Evolutionary conservation across 352 stramenopile genomes (phyloP).

Genomic region (Phytophthora pini): DNA sequence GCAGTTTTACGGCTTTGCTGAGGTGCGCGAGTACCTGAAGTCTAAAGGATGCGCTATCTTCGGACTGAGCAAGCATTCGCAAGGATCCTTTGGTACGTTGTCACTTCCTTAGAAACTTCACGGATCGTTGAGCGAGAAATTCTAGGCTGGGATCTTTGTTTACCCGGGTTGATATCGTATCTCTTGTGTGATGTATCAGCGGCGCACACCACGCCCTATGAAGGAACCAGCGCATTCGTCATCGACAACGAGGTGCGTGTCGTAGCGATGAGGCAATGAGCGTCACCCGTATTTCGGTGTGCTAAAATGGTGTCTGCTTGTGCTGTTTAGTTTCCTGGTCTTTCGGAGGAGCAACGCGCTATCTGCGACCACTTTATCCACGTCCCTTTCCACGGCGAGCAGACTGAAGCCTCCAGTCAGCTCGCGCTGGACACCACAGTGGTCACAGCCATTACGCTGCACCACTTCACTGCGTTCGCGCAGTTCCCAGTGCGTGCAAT

Average conservation of each 20-base stretch:
- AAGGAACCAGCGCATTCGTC: constrained; percentile 71
- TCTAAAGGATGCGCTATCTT: constrained; percentile 64
- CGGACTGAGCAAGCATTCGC: constrained; percentile 44
- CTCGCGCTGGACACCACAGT: constrained; percentile 71
- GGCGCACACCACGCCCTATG: constrained; percentile 54
- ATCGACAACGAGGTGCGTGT: constrained; percentile 72
- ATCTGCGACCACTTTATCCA: constrained; percentile 78
- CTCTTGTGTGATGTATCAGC: constrained; percentile 39
- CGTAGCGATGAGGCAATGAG: background rate
- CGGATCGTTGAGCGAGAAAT: constrained; percentile 4
- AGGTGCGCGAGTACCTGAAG: constrained; percentile 67
- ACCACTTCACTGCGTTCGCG: constrained; percentile 71
- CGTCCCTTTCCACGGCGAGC: constrained; percentile 57
- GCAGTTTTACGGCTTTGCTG: constrained; percentile 72
- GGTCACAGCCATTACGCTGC: constrained; percentile 66
- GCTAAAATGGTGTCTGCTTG: background rate
- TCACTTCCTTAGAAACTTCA: constrained; percentile 4
- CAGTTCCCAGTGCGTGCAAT: constrained; percentile 65
- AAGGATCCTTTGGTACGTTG: constrained; percentile 36
- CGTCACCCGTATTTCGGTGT: background rate
- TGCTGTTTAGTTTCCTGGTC: constrained; percentile 41
- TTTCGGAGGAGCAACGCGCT: constrained; percentile 64
- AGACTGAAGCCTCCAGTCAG: constrained; percentile 41
- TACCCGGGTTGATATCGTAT: constrained; percentile 12
- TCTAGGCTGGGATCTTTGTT: constrained; percentile 8